Conservation (phyloP, 805 yeast species). For the Tetrapisispora nanseiensis region DNA sequence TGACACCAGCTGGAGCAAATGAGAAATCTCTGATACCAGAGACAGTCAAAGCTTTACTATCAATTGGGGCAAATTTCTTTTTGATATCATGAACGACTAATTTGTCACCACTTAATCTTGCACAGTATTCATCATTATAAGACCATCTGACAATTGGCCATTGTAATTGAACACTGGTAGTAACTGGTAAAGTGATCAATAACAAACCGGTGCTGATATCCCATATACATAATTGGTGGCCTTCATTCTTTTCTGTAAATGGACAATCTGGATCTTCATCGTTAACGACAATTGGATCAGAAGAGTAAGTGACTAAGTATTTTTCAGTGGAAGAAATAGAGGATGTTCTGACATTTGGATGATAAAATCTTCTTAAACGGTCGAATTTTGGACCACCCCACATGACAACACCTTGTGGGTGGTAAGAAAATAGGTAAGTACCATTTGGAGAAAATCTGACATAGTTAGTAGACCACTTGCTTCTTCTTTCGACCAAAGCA, state of each 20-base stretch:
- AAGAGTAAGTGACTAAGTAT: slow-evolving; percentile 81
- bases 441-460: slow-evolving; percentile 92
- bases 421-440: slow-evolving; percentile 74
- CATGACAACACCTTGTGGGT: slow-evolving; percentile 87
- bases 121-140: slow-evolving; percentile 82
- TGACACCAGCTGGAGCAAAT: slow-evolving; percentile 86
- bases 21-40: slow-evolving; percentile 85
- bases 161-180: slow-evolving; percentile 56
- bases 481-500: slow-evolving; percentile 66
- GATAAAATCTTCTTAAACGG: slow-evolving; percentile 68
- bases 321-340: slow-evolving; percentile 91
- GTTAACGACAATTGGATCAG: slow-evolving; percentile 64
- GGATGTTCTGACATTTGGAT: slow-evolving; percentile 79
- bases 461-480: slow-evolving; percentile 78
- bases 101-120: slow-evolving; percentile 89
- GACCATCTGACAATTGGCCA: slow-evolving; percentile 99
- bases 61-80: slow-evolving; percentile 65
- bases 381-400: slow-evolving; percentile 89
- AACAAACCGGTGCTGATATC: slow-evolving; percentile 75
- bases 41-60: slow-evolving; percentile 73
- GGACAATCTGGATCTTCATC: slow-evolving; percentile 61
- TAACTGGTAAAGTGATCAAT: slow-evolving; percentile 82
- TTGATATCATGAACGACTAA: slow-evolving; percentile 81
- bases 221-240: slow-evolving; percentile 93
- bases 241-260: slow-evolving; percentile 78